A percentile compares a stretch with the other conserved stretches of the same genome.
Conservation (phyloP, 805 yeast genomes). For the Saturnispora serradocipensis region DNA sequence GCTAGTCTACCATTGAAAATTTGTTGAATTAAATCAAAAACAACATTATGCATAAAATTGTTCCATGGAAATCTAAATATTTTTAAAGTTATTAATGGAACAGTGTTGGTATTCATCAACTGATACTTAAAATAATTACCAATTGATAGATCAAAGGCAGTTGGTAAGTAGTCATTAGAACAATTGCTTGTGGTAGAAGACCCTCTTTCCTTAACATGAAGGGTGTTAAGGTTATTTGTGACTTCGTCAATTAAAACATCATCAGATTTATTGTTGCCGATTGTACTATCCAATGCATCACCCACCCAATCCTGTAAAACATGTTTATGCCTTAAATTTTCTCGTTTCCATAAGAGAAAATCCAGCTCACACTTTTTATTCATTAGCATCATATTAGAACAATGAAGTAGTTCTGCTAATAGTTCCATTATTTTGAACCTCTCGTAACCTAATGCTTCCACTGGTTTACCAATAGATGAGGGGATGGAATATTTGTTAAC, state of each 20-base stretch:
- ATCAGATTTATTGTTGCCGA: constrained; percentile 9
- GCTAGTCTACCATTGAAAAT: constrained; percentile 61
- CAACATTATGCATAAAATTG: constrained; percentile 93
- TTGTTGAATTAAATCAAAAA: constrained; percentile 93
- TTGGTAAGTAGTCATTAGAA: constrained; percentile 1
- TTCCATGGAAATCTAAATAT: constrained; percentile 90
- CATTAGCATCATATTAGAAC: constrained; percentile 88
- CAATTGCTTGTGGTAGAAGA: not conserved
- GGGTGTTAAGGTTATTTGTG: constrained; percentile 21
- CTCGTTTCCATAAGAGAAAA: constrained; percentile 59
- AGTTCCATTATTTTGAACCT: constrained; percentile 83
- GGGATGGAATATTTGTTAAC: constrained; percentile 8
- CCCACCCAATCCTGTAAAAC: constrained; percentile 20
- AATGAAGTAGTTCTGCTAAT: constrained; percentile 87
- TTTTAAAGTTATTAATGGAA: constrained; percentile 54
- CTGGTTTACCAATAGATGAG: constrained; percentile 49
- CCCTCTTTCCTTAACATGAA: not conserved
- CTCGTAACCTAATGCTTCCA: constrained; percentile 80
- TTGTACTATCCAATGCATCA: constrained; percentile 1
- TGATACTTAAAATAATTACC: constrained; percentile 83
- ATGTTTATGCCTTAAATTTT: constrained; percentile 52
- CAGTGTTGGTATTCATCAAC: constrained; percentile 58
- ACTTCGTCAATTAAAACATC: constrained; percentile 11
- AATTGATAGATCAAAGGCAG: constrained; percentile 31
- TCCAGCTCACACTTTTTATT: constrained; percentile 64